Evolutionary conservation across 1,284 basidiomycete genomes (phyloP), one percentile per base, ranked within the genome.

Genomic region (Lentinula novae-zelandiae): DNA sequence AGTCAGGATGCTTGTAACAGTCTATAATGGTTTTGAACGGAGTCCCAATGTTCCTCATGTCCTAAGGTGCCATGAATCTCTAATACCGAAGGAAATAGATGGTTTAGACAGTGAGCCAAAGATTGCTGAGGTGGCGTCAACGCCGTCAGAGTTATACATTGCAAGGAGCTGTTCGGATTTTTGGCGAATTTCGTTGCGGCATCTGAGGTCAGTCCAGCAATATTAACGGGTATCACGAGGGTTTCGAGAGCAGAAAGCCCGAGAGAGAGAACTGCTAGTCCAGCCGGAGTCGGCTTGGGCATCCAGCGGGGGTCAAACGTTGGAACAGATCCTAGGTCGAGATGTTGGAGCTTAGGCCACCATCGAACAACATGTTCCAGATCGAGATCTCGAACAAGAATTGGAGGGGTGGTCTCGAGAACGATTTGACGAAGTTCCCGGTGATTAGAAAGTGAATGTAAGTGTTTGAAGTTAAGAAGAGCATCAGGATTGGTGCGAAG

Each of bases 281-380:
- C 74, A 13, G 67, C 70, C 13, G 75, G 63, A 5, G 79, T 81
- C 59, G 73, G 66, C 40, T 67, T 71, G 5, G 73, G 68, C 6
- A 60, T 65, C 68, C 71, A 72, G 20, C 58, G 59, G n/a, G 62
- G 68, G 52, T 71, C 67, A 42, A 69, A 65, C 4, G 69, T 70
- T 34, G 67, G 66, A 2, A 69, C 58, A 1, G 70, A 67, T 1
- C 80, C 80, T 3, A 84, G 66, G 62, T 82, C 74, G 50, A 85
- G 75, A 57, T 74, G 71, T 36, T 73, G 68, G 15, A 85, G 71
- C 36, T 67, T 58, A 13, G 79, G 80, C 80, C 79, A 81, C 76
- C 77, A 82, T n/a, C 62, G 67, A 10, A 73, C 65, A 56, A 83
- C 66, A 53, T 70, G 67, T 40, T 70, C 75, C 22, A 83, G 64